phyloP scores from a whole-genome alignment of 345 rosid genomes.

The Barbarea vulgaris region DNA sequence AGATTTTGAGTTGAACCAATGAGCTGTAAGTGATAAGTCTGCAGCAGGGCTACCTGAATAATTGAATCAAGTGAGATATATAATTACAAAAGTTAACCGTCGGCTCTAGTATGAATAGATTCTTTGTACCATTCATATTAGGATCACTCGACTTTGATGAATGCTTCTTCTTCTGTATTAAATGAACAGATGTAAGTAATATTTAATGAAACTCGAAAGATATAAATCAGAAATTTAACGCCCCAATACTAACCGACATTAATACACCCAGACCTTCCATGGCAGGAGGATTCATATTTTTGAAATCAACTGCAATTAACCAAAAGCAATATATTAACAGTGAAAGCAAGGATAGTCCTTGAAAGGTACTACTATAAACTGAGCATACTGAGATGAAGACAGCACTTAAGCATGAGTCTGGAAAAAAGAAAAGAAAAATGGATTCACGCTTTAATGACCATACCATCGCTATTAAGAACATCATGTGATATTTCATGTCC shows the following conservation, averaged over 20 bases:
- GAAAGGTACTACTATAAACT: background rate
- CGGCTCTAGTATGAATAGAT: constrained; percentile 7
- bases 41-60: constrained; percentile 56
- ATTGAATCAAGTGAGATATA: constrained; percentile 21
- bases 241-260: constrained; percentile 52
- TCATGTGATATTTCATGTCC: constrained; percentile 64
- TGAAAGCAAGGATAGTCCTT: background rate
- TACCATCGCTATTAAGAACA: constrained; percentile 52
- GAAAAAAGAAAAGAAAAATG: background rate
- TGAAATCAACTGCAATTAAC: constrained; percentile 58
- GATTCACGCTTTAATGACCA: background rate
- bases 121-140: constrained; percentile 58
- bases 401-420: background rate
- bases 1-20: constrained; percentile 87
- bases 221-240: background rate
- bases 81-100: constrained; percentile 17
- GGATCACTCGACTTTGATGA: constrained; percentile 50
- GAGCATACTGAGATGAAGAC: background rate
- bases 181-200: constrained; percentile 13
- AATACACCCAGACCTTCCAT: constrained; percentile 74
- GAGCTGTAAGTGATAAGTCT: constrained; percentile 55
- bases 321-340: constrained; percentile 2
- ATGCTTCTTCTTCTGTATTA: constrained; percentile 61
- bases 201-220: background rate
- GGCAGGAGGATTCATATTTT: constrained; percentile 59